Conservation (phyloP, 148 eudicot genomes). For the Amaranthus hypochondriacus region DNA sequence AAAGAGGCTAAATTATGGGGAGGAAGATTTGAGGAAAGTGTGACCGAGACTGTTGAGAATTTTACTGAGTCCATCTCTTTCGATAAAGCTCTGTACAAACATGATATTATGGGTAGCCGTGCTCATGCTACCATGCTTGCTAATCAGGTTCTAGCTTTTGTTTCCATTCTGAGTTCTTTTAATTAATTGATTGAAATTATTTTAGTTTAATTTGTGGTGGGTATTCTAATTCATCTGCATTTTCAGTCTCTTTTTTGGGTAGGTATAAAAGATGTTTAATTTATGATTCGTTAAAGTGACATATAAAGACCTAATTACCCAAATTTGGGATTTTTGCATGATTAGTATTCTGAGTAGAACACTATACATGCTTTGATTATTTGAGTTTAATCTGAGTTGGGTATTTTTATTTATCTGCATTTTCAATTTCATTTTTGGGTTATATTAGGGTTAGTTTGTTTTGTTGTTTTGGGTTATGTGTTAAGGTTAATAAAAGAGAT, state of each 20-base stretch:
- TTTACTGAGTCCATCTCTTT: conserved; percentile 91
- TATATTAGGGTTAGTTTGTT: no score
- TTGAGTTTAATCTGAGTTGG: background rate
- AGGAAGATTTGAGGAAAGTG: conserved; percentile 88
- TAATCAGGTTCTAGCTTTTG: conserved; percentile 42
- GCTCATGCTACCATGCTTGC: conserved; percentile 99
- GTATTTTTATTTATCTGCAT: background rate
- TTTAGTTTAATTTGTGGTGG: background rate
- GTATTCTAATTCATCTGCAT: background rate
- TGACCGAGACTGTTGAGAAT: conserved; percentile 80
- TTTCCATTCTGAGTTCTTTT: no score
- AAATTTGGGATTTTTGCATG: background rate
- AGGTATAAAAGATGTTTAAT: background rate
- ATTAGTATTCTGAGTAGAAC: no score
- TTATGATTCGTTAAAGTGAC: background rate
- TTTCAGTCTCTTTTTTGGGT: background rate
- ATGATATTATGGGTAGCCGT: conserved; percentile 85
- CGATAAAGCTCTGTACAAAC: conserved; percentile 84
- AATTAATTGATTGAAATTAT: no score
- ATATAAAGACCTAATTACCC: background rate
- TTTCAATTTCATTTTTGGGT: no score
- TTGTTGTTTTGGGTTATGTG: no score
- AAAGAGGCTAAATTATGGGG: conserved; percentile 95
- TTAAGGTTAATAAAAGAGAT: no score
- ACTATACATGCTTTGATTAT: background rate